A percentile compares a stretch with the other conserved stretches of the same genome.
Evolutionary conservation across 306 rosid species (phyloP).

Genomic region (Pterocarpus santalinus): DNA sequence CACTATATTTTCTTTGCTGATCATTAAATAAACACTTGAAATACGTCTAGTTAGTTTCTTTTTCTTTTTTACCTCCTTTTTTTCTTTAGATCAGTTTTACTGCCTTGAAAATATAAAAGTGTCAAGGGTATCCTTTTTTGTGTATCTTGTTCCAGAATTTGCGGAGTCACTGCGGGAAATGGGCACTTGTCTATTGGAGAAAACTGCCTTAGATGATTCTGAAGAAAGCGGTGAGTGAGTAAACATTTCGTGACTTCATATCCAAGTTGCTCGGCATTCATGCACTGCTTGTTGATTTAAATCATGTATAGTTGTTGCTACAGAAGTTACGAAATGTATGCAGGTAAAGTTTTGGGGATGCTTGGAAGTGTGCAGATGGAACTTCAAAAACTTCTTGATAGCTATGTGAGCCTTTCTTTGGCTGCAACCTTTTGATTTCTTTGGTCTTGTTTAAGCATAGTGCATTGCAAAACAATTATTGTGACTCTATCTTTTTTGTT

Average conservation of each 20-base stretch:
- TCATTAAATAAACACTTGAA: constrained; percentile 1
- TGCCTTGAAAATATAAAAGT: constrained; percentile 27
- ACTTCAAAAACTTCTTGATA: constrained; percentile 85
- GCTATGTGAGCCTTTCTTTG: constrained; percentile 71
- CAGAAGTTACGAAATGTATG: constrained; percentile 46
- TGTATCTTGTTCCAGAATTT: constrained; percentile 72
- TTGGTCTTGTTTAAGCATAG: constrained; percentile 20
- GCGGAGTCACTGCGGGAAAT: constrained; percentile 87
- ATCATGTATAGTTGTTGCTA: constrained; percentile 47
- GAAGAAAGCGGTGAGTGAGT: constrained; percentile 70
- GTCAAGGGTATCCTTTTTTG: constrained; percentile 3
- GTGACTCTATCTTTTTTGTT: constrained; percentile 48
- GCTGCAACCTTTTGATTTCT: constrained; percentile 40
- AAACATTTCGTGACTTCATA: constrained; percentile 43
- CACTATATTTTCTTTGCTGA: constrained; percentile 5
- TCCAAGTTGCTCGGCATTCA: constrained; percentile 32
- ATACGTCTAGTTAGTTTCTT: constrained; percentile 9
- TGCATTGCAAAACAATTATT: constrained; percentile 38
- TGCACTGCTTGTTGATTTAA: constrained; percentile 45
- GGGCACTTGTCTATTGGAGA: constrained; percentile 82
- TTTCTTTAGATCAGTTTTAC: constrained; percentile 7
- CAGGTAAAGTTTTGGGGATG: constrained; percentile 79
- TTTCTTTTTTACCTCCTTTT: background rate
- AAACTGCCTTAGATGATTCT: constrained; percentile 64
- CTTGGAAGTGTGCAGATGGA: constrained; percentile 81